Conservation (phyloP, 768 basidiomycete genomes). For the Galerina sulciceps region DNA sequence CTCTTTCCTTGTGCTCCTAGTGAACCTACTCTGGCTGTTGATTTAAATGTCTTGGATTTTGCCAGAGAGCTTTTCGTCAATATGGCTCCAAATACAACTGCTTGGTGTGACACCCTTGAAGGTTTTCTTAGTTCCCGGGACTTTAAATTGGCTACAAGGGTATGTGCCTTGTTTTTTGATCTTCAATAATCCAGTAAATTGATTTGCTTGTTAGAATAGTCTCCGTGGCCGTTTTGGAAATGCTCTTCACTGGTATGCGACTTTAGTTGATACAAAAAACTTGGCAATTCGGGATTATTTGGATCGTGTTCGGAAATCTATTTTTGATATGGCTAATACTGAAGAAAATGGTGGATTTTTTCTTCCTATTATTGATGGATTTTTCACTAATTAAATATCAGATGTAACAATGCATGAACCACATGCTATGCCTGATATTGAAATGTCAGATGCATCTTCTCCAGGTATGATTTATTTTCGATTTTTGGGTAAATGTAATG, state of each 20-base stretch:
- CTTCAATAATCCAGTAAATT: neutral
- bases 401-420: too few relatives aligned
- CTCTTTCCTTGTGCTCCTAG: neutral
- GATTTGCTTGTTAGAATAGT: neutral
- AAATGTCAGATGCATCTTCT: too few relatives aligned
- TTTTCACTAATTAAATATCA: too few relatives aligned
- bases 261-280: neutral
- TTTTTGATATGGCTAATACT: neutral
- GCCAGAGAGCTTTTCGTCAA: neutral
- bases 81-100: neutral
- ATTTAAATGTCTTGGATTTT: neutral
- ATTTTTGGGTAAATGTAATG: too few relatives aligned
- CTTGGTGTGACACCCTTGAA: neutral
- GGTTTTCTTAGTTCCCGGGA: neutral
- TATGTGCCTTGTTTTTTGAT: neutral
- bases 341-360: neutral
- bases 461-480: too few relatives aligned
- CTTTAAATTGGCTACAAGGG: neutral
- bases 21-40: neutral
- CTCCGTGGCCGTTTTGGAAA: neutral
- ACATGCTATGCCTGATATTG: too few relatives aligned
- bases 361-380: neutral
- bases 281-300: neutral
- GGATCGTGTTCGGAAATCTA: neutral
- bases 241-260: neutral